Base-by-base conservation (phyloP, 768 basidiomycete species). In the Cytidiella melzeri region DNA sequence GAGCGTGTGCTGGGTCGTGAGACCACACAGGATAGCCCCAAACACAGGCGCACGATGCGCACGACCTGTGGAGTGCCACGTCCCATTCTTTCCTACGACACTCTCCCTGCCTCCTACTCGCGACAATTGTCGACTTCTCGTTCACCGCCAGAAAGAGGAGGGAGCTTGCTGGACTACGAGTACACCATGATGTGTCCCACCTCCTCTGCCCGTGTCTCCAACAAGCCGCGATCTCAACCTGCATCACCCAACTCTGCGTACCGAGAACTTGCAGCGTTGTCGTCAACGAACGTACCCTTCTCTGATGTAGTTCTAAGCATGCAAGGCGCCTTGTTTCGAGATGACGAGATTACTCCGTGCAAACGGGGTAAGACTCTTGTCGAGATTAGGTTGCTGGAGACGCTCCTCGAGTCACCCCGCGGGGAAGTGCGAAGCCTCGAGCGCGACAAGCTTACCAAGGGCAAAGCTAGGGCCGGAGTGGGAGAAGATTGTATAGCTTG, bases 271-370 rank as follows among this genome's bases (percentile, higher is more conserved):
- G 52, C 55, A 13, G 23, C 57, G 11, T 21, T 56, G 43, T 53
- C 51, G 21, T 44, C 51, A 38, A 68, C 69, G 19, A 56, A 70
- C 5, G 73, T 84, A 10, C 62, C 76, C 1, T 83, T 84, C 62
- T 69, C 71, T 43, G 77, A 80, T 28, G 81, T 84, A 43, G 63
- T 80, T 39, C 60, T 60, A 40, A 73, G 75, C 59, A 82, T 84
- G 77, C 69, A 75, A 37, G 82, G 82, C 4, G 68, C 72, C 4
- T 67, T 84, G 18, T 84, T 84, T 55, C 78, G 74, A 1, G 52
- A 75, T 45, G 66, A 50, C 28, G 62, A 64, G n/a, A 69, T 68
- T 39, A 64, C 70, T 6, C 68, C 63, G 10, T 58, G 63, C 60
- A 19, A 37, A 46, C 25, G 56, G 48, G 19, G 49, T 57, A n/a